Evolutionary conservation across 2,329 filamentous ascomycete species (phyloP).

Genomic region (Xylaria sp.): DNA sequence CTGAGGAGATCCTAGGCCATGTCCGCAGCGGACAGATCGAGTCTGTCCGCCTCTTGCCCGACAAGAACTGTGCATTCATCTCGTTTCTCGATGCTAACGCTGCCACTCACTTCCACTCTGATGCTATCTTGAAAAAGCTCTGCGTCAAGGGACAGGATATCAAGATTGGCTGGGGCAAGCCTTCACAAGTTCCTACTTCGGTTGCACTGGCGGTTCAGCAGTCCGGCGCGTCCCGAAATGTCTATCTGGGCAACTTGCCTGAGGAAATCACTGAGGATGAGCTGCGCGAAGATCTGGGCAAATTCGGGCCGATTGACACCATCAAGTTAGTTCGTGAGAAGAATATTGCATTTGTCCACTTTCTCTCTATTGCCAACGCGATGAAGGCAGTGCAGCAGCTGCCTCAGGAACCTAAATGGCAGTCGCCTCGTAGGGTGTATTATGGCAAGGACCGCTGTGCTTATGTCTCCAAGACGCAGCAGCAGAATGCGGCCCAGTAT

Average conservation of each 20-base stretch:
- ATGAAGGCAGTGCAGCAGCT: conserved; percentile 97
- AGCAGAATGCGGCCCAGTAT: conserved; percentile 98
- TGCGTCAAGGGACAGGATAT: conserved; percentile 98
- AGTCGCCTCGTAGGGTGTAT: conserved; percentile 89
- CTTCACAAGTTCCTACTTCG: conserved; percentile 93
- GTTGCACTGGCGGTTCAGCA: conserved; percentile 97
- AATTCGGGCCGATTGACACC: conserved; percentile 94
- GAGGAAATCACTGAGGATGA: conserved; percentile 91
- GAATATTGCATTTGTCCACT: conserved; percentile 96
- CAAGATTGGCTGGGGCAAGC: conserved; percentile 99
- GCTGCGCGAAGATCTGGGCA: conserved; percentile 87
- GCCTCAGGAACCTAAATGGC: conserved; percentile 95
- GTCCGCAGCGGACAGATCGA: conserved; percentile 97
- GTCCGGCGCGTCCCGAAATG: conserved; percentile 91
- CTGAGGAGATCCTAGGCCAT: conserved; percentile 93
- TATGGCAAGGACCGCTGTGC: conserved; percentile 98
- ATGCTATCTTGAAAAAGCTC: conserved; percentile 99
- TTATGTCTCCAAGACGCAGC: conserved; percentile 98
- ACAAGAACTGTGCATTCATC: conserved; percentile 99
- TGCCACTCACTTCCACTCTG: conserved; percentile 97
- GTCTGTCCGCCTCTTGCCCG: conserved; percentile 91
- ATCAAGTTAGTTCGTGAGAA: conserved; percentile 98
- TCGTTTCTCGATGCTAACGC: conserved; percentile 97
- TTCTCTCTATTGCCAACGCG: conserved; percentile 89
- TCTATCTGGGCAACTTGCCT: conserved; percentile 88